Evolutionary conservation across 805 yeast species (phyloP).

Genomic region (Kodamaea kakaduensis): DNA sequence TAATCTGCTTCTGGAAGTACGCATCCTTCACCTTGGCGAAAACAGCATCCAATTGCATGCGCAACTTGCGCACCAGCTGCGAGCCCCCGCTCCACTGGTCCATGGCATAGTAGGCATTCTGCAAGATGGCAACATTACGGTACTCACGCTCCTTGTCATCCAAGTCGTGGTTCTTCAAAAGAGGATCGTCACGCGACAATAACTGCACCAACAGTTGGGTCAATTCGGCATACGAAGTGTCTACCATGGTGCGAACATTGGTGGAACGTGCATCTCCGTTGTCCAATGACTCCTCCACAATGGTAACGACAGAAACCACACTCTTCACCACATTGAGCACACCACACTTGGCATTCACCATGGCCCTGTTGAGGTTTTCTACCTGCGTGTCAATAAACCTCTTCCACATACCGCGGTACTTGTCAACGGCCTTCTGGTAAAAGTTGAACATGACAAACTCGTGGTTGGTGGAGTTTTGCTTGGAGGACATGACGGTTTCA

Average conservation of each 20-base stretch:
- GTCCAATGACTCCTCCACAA: constrained; percentile 33
- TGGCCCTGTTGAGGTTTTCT: constrained; percentile 31
- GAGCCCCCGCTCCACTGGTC: constrained; percentile 31
- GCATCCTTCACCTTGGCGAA: constrained; percentile 26
- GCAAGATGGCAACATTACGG: constrained; percentile 38
- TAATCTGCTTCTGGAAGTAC: constrained; percentile 32
- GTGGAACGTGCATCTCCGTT: constrained; percentile 17
- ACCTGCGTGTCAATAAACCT: constrained; percentile 55
- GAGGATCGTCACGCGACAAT: constrained; percentile 40
- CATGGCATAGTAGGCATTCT: constrained; percentile 33
- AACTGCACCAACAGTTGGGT: constrained; percentile 32
- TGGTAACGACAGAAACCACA: constrained; percentile 28
- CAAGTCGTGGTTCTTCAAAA: constrained; percentile 39
- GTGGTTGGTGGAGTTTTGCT: constrained; percentile 49
- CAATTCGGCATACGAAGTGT: constrained; percentile 29
- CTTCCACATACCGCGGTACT: constrained; percentile 53
- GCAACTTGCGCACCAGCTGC: constrained; percentile 19
- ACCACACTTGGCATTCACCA: constrained; percentile 35
- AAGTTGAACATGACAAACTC: constrained; percentile 54
- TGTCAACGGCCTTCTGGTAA: constrained; percentile 49
- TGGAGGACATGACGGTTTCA: constrained; percentile 28
- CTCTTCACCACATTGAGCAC: constrained; percentile 32
- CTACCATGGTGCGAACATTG: constrained; percentile 21
- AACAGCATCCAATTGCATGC: constrained; percentile 20
- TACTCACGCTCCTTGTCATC: constrained; percentile 42